Evolutionary conservation across 495 filamentous ascomycete genomes (phyloP).

Genomic region (Trichoderma orchidacearum): DNA sequence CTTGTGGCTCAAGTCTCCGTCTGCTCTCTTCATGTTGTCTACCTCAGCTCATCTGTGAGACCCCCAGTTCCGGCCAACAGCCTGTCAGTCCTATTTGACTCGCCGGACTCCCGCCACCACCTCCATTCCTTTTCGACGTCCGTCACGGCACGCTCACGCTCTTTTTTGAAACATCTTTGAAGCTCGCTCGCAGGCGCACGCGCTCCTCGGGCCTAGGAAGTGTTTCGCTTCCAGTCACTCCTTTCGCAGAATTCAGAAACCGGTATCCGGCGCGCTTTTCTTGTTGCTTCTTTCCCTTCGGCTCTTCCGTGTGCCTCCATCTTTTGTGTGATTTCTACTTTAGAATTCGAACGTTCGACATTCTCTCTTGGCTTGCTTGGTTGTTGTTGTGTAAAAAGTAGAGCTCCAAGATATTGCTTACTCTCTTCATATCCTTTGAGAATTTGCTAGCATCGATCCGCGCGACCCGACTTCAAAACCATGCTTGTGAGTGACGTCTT

Average conservation of each 20-base stretch:
- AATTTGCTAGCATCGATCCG: background rate
- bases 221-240: background rate
- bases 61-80: no score
- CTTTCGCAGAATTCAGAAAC: background rate
- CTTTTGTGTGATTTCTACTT: no score
- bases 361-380: background rate
- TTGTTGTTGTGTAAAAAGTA: no score
- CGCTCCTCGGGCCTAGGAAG: background rate
- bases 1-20: no score
- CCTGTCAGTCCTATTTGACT: no score
- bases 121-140: background rate
- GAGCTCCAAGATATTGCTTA: no score
- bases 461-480: background rate
- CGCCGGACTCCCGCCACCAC: background rate
- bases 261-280: background rate
- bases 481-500: conserved; percentile 1
- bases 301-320: background rate
- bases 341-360: background rate
- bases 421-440: background rate
- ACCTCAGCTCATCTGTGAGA: no score
- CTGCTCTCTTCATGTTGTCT: no score
- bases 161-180: background rate
- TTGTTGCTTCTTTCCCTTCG: background rate
- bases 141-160: background rate
- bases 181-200: background rate